Evolutionary conservation across 2,329 filamentous ascomycete species (phyloP), one percentile per base, ranked within the genome.

Genomic region (Fusarium austroafricanum): DNA sequence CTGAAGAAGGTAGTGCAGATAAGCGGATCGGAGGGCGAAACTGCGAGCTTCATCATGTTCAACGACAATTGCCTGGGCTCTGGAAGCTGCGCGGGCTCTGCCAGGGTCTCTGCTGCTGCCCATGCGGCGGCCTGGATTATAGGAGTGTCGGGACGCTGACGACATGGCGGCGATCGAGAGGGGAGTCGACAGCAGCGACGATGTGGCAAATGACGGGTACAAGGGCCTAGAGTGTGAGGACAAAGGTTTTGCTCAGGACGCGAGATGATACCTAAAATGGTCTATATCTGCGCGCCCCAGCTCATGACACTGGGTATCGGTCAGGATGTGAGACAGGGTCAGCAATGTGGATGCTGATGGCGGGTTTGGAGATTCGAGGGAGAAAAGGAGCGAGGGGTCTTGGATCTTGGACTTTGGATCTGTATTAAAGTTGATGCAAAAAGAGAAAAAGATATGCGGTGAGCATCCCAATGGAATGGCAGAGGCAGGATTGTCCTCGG

Each of bases 1-100:
- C 78, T 97, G 94, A 52, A 99, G 87, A 43, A 98, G 89, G 79
- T 99, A 96, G 79, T 95, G 87, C 60, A 99, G 91, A 80, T 93
- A 97, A 71, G 95, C 95, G 71, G 92, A 90, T 66, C 96, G 92
- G 55, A 99, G 88, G 73, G 94, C 94, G 81, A 93, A 97, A 67
- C 90, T 92, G 81, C 96, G 97, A 76, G 93, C 94, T 80, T 97
- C 93, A 73, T 96, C 92, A 77, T 88, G 84, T 72, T 84, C 85
- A 68, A 90, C 83, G 54, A 82, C 78, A 51, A 82, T 76, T 47
- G 81, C 77, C 64, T 83, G 81, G 45, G 81, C 78, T 66, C 79
- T 81, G 46, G 87, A 88, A 33, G 77, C 74, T 11, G 81, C 76
- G 67, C 85, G 81, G 45, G 76, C 68, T 58, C 80, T 79, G 72